Percentiles rank a stretch among this genome's conserved stretches.
Evolutionary conservation across 768 basidiomycete genomes (phyloP).

Genomic region (Amanita exitialis): DNA sequence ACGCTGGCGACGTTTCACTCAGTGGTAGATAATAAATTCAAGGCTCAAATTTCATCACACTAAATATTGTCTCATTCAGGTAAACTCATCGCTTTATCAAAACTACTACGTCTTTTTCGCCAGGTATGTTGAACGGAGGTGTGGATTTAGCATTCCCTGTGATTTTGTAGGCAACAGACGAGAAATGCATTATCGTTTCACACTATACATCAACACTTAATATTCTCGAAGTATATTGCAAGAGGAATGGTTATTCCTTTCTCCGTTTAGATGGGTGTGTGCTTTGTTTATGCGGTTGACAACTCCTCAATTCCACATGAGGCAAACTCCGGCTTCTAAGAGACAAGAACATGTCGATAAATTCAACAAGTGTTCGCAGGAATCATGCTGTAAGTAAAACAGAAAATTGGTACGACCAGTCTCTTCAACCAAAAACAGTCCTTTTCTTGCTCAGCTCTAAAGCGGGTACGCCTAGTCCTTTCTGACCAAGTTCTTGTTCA

Average conservation of each 20-base stretch:
- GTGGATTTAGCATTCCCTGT: background rate
- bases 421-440: constrained; percentile 31
- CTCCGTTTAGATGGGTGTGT: constrained; percentile 81
- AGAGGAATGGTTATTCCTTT: constrained; percentile 63
- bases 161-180: constrained; percentile 55
- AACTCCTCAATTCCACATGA: constrained; percentile 16
- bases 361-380: constrained; percentile 76
- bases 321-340: constrained; percentile 68
- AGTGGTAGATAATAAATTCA: constrained; percentile 49
- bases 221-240: constrained; percentile 81
- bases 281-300: background rate
- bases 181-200: constrained; percentile 95
- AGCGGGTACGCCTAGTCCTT: constrained; percentile 33
- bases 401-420: too few relatives aligned
- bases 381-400: constrained; percentile 51
- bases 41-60: background rate
- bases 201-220: constrained; percentile 94
- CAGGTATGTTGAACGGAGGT: constrained; percentile 28
- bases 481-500: background rate
- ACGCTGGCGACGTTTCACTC: constrained; percentile 61
- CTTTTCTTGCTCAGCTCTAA: constrained; percentile 91
- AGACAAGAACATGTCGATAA: constrained; percentile 80
- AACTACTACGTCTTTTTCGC: constrained; percentile 49
- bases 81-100: constrained; percentile 60
- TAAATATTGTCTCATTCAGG: constrained; percentile 31